phyloP scores from a whole-genome alignment of 2,329 filamentous ascomycete species.

The Hypoxylon sp. region DNA sequence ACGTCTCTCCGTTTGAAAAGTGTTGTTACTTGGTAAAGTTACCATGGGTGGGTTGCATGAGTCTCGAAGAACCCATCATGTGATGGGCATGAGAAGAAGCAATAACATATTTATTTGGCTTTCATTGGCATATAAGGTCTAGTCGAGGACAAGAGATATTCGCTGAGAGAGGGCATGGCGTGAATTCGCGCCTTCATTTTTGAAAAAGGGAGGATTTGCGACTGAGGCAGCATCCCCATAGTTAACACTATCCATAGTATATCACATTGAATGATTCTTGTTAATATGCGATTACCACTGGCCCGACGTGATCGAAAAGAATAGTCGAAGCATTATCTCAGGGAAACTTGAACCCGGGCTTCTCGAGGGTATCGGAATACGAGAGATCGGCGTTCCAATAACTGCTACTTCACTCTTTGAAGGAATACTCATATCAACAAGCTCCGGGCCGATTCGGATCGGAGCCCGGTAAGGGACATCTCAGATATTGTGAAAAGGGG shows the following conservation, averaged over 20 bases:
- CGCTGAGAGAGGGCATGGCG: background rate
- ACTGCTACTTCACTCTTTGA: background rate
- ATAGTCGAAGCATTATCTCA: background rate
- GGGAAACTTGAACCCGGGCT: background rate
- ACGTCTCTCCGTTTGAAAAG: background rate
- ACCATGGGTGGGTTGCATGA: background rate
- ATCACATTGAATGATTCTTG: background rate
- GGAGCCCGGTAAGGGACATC: constrained; percentile 11
- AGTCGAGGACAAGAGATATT: background rate
- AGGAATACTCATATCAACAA: background rate
- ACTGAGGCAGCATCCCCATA: background rate
- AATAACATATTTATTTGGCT: background rate
- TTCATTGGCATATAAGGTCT: background rate
- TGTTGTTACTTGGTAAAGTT: background rate
- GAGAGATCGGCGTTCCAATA: background rate
- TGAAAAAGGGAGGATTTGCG: background rate
- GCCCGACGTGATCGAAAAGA: background rate
- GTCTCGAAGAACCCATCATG: background rate
- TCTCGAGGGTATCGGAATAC: background rate
- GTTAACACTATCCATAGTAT: background rate
- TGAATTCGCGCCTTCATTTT: background rate
- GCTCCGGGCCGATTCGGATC: constrained; percentile 21
- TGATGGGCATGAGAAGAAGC: background rate
- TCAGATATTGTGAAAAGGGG: constrained; percentile 25
- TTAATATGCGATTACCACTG: background rate